Evolutionary conservation across 2,329 filamentous ascomycete genomes (phyloP), one percentile per base, ranked within the genome.

Genomic region (Arachnomyces sp.): DNA sequence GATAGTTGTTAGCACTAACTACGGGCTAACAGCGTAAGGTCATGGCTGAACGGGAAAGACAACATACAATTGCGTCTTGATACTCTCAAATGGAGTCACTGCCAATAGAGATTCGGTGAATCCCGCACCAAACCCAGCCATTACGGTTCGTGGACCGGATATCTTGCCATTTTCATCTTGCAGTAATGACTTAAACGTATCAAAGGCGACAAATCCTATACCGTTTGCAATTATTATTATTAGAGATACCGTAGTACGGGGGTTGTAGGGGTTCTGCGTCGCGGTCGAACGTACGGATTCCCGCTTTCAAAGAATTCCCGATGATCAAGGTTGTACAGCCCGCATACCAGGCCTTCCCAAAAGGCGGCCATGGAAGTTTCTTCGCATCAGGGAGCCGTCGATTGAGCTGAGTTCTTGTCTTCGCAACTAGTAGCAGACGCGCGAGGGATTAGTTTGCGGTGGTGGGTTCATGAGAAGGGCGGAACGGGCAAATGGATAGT

Each of bases 301-400:
- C 92, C 29, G 92, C 92, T 70, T 98, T 98, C 60, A 92, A 74
- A 39, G 88, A 93, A 67, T 98, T 98, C 45, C 92, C 92, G 51
- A 96, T 87, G 44, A 98, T 94, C 59, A 95, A 68, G 18, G 92
- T 96, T 34, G 92, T 96, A 69, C 92, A 98, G 29, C 92, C 92
- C 9, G 92, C 90, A 64, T 98, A 98, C 92, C 92, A 98, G 64
- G 94, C 87, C 53, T 68, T 72, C 36, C 92, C 92, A 57, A 96
- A 96, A 8, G 86, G 85, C 32, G 92, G 92, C 84, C 87, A 95
- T 39, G 90, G 88, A 20, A 95, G 76, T 70, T 94, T 95, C 71
- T 93, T 73, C 34, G 81, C 82, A 40, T 83, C 81, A 36, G 84
- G 73, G 55, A 96, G 72, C 53, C 81, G 79, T 51, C 82, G 79